Base-by-base conservation (phyloP, 805 yeast genomes). In the Starmerella riodocensis region DNA sequence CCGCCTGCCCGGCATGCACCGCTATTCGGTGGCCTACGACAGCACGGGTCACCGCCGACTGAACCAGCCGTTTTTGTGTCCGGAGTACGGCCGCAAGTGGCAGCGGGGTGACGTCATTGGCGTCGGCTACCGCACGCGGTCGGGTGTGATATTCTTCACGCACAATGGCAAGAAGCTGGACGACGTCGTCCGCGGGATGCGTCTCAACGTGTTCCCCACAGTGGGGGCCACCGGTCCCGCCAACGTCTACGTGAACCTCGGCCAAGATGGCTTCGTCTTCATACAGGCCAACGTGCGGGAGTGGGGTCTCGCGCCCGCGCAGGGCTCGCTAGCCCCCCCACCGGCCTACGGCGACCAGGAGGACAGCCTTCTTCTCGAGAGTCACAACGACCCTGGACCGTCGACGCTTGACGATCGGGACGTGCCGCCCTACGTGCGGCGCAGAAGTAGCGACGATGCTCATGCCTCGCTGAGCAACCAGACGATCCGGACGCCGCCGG, bases 231-330 rank as follows among this genome's bases (percentile, higher is more conserved):
- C 73, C 40, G 78, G 84, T 28, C 73, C 78, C 4, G 81, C 94
- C 50, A 71, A 77, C 6, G 64, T 91, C n/a, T 86, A 81, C 58
- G 93, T 81, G 9, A 91, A 84, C 53, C 61, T 91, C 40, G 98
- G 98, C 16, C 88, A 82, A 51, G 67, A 75, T 41, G 96, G 95
- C 2, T 85, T 73, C 60, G 95, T 86, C 2, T 84, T 71, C 54
- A 82, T 86, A 35, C 95, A 86, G 55, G 95, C 83, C 2, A 84
- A 85, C 55, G 94, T 86, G 28, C 85, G 85, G 56, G 84, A 81
- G 56, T 85, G 95, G 95, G 94, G 94, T 5, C 78, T 79, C 52
- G 94, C 93, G n/a, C 88, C 91, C 3, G 67, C 78, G 29, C 81
- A 78, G 49, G 98, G 97, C 1, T 71, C 69, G 35, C 78, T 85